A percentile compares a stretch with the other conserved stretches of the same genome.
Conservation (phyloP, 352 stramenopile species). For the Phytopythium sindhum region DNA sequence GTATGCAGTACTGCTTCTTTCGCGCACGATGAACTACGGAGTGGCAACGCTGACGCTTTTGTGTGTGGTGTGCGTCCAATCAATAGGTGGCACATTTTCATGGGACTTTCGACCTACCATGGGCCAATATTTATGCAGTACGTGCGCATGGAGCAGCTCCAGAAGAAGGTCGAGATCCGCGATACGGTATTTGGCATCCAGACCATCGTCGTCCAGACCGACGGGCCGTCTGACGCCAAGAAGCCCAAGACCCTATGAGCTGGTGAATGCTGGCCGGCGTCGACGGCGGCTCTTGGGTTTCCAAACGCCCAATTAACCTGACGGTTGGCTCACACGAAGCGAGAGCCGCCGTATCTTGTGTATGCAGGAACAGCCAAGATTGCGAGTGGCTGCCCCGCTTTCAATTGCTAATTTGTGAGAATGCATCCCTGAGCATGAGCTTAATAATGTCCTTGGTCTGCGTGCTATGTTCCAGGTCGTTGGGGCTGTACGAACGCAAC, state of each 20-base stretch:
- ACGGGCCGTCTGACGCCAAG: constrained; percentile 11
- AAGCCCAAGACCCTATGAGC: constrained; percentile 37
- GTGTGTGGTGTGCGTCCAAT: neutral
- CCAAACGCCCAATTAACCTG: neutral
- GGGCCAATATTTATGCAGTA: constrained; percentile 86
- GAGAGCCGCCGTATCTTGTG: neutral
- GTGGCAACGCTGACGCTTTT: neutral
- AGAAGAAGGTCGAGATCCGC: constrained; percentile 57
- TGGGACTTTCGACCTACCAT: constrained; percentile 74
- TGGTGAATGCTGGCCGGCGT: neutral
- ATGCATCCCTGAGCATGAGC: neutral
- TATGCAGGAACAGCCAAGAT: neutral
- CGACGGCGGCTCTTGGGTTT: neutral
- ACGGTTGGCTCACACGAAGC: neutral
- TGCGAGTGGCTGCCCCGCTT: neutral
- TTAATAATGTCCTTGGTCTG: neutral
- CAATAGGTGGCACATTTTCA: constrained; percentile 77
- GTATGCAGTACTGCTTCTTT: constrained; percentile 19
- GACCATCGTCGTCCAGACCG: constrained; percentile 54
- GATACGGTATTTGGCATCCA: constrained; percentile 57
- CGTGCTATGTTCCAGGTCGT: too few species aligned
- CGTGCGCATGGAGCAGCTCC: constrained; percentile 71
- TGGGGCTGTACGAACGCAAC: too few species aligned
- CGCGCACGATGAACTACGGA: neutral
- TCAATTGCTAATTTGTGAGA: neutral